Base-by-base conservation (phyloP, 192 early-diverging fungal genomes). In the Coemansia sp. region DNA sequence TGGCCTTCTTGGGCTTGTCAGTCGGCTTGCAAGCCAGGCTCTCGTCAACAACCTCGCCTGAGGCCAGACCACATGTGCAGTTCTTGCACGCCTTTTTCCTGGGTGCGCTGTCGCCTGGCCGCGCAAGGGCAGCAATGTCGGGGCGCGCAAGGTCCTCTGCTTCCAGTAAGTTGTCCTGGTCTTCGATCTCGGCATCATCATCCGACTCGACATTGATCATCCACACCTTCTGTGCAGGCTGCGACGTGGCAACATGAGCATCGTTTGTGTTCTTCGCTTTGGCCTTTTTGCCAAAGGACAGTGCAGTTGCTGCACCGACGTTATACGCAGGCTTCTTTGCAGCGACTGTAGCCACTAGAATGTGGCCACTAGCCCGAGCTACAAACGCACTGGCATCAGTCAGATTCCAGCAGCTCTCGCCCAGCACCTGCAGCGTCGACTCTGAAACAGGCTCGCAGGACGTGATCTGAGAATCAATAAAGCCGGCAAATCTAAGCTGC, bases 81-180 rank as follows among this genome's bases (percentile, higher is more conserved):
- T 96, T 94, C 84, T 98, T 98, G 86, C 97, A 98, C 17, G 95
- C 93, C 83, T 95, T 97, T 63, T 87, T 81, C 69, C 91, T 91
- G 29, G 90, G 82, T 74, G 84, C 85, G 76, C 87, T 89, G 51
- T 90, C 90, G 48, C 87, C 88, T 5, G 91, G 90, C 25, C 89
- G 84, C 21, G 80, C 68, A 41, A 90, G 75, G 49, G 82, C 69
- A 27, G 75, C 78, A 62, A 87, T 84, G 61, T 76, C 80, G 31
- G 92, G 92, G 61, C 89, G 90, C 37, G 86, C 72, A 53, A 90
- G 77, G 77, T 95, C 93, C 12, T 84, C 85, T 35, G 92, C 96
- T 62, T 93, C 92, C 69, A 96, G 80, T 26, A 97, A 77, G 16
- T 69, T 80, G 59, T 96, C 93, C 71, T 98, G 94, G 61, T 96